A percentile compares a stretch with the other conserved stretches of the same genome.
phyloP scores from a whole-genome alignment of 192 early-diverging fungal species.

The Linderina pennispora region DNA sequence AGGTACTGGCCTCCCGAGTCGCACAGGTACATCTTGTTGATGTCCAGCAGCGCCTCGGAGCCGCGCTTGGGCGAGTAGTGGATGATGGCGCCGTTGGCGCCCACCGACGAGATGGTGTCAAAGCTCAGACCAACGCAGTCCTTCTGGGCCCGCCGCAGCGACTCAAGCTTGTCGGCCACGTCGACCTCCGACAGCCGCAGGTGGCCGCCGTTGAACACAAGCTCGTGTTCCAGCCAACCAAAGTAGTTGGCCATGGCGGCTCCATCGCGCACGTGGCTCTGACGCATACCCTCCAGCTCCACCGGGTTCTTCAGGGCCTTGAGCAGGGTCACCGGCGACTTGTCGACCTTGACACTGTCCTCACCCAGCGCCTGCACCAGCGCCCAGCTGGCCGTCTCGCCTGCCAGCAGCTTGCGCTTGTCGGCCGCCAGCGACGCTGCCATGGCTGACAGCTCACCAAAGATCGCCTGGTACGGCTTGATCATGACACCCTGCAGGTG shows the following conservation, averaged over 20 bases:
- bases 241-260: slow-evolving; percentile 82
- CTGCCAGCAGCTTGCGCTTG: slow-evolving; percentile 56
- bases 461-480: slow-evolving; percentile 70
- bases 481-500: slow-evolving; percentile 64
- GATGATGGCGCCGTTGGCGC: slow-evolving; percentile 96
- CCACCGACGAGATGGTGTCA: slow-evolving; percentile 92
- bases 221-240: slow-evolving; percentile 92
- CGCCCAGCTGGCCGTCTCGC: slow-evolving; percentile 64
- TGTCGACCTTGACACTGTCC: slow-evolving; percentile 47
- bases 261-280: slow-evolving; percentile 86
- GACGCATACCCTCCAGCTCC: slow-evolving; percentile 89
- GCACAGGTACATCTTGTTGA: slow-evolving; percentile 80
- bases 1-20: slow-evolving; percentile 96
- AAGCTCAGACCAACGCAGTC: slow-evolving; percentile 93
- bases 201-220: slow-evolving; percentile 57
- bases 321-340: slow-evolving; percentile 67
- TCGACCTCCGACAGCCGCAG: slow-evolving; percentile 71
- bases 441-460: slow-evolving; percentile 59
- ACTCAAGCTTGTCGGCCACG: slow-evolving; percentile 78
- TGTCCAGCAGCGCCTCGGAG: slow-evolving; percentile 66
- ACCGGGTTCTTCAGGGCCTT: slow-evolving; percentile 93
- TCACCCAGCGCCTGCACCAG: slow-evolving; percentile 67
- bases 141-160: slow-evolving; percentile 65
- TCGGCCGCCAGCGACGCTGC: slow-evolving; percentile 4
- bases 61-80: slow-evolving; percentile 91